Base-by-base conservation (phyloP, 2,329 filamentous ascomycete genomes). In the Cladosporium sp. region DNA sequence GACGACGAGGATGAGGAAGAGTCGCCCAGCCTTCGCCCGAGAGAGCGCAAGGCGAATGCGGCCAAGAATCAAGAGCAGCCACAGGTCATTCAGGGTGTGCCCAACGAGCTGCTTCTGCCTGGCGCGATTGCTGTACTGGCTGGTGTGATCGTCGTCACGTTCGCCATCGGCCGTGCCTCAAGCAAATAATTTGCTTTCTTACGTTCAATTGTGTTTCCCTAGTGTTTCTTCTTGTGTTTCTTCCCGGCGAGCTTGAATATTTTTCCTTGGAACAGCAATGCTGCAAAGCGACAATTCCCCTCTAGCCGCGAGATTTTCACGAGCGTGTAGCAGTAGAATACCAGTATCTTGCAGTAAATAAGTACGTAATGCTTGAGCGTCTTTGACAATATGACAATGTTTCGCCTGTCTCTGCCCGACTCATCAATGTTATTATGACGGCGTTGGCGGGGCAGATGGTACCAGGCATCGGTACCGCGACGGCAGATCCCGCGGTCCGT, bases 121-220 rank as follows among this genome's bases (percentile, higher is more conserved):
- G 93, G 93, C 59, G 93, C 93, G 16, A 92, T 98, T 67, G 90
- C 93, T 53, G 91, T 91, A n/a, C 74, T 98, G 65, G 93, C 92
- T 9, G 89, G 95, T 41, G 91, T 95, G 35, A 95, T 98, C 70
- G 79, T 95, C 38, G 89, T 88, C 59, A 92, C 97, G 9, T 98
- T 98, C 73, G 84, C 90, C 40, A 83, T 98, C 63, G 65, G 64
- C 19, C 54, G 65, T 33, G 54, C 57, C 7, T 65, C 63, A 16
- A 66, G 64, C 54, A 58, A 59, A 8, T 50, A 13, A 43, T 9
- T 22, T 18, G 40, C 16, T 10, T 42, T 9, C n/a, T 14, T 22
- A 18, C 6, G 11, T 31, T 33, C 9, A 32, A 14, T 37, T 1
- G 16, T 43, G 13, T 16, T 42, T 42, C 9, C 16, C 3, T 28